Evolutionary conservation across 2,329 filamentous ascomycete species (phyloP), one percentile per base, ranked within the genome.

Genomic region (Colletotrichum cordylinicola): DNA sequence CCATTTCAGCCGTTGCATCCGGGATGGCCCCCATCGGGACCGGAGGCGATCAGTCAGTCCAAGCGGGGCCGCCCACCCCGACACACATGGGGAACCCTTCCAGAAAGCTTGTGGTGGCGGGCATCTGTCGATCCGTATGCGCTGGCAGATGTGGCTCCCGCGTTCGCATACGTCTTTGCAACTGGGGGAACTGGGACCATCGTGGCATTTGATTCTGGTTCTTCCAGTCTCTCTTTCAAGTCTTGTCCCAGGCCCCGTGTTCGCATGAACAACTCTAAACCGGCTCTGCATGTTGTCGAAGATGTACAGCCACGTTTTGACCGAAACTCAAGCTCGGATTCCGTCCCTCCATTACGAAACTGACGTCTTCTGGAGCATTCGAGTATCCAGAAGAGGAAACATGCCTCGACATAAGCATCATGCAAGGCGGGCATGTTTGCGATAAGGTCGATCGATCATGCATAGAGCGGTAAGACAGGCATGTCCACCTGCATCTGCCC

Each of bases 281-380:
- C 29, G 33, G 35, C 18, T 48, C 21, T 13, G 52, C 68, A 56
- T 67, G 62, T 21, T 33, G 39, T 61, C n/a, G n/a, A 67, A 16
- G 37, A 33, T 52, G 69, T 68, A 67, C 68, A 75, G 72, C 72
- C 72, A 72, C 39, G 52, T 67, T 72, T 62, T 72, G 37, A n/a
- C 61, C 27, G n/a, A 65, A 75, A 71, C 58, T 35, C 60, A 71
- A 75, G 61, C 61, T 67, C 55, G 31, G 72, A 62, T 52, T 8
- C 24, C 13, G 29, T 56, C 48, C 29, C 12, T 58, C 43, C 35
- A 66, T 24, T 33, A 61, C 31, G n/a, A 29, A 56, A 58, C 33
- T 27, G 24, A 55, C 18, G 31, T 43, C 31, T 10, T 10, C 24
- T 33, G 5, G 24, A 31, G 27, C 7, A 48, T 39, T 52, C 39